Base-by-base conservation (phyloP, 768 basidiomycete species). In the Boletus bicolor region DNA sequence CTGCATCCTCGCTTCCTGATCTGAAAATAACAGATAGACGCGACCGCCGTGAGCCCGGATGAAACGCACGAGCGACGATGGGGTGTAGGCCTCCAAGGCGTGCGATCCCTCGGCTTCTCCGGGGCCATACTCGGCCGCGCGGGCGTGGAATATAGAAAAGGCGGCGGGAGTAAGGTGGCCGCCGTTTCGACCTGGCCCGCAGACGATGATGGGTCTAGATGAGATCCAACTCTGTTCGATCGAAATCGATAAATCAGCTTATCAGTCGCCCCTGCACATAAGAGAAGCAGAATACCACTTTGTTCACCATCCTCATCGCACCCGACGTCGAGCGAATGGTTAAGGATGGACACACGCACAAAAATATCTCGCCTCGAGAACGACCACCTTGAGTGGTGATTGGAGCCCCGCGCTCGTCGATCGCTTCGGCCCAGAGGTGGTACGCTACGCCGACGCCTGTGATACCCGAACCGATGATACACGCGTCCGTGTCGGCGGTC, bases 331-430 rank as follows among this genome's bases (percentile, higher is more conserved):
- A 21, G 21, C 5, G 15, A 10, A 9, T 9, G 19, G 12, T 6
- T 7, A n/a, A 11, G 19, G 7, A 17, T 14, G 50, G 14, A 55
- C 7, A 54, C 44, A 76, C 89, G 73, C 24, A 92, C 93, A 89
- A 69, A 94, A 87, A 64, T 91, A 87, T 62, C 94, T 76, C 5
- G 92, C 94, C 65, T 96, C 93, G 9, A 97, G 69, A 12, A 95
- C 74, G 17, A 85, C 82, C 1, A 86, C 76, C 32, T 73, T 82
- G 43, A 82, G 58, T 17, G 75, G 64, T 41, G 60, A 61, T 34
- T 57, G 52, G 37, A 46, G 24, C 4, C 28, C 9, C 15, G 17
- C n/a, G 41, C 24, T 21, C 7, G 57, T 39, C 21, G 38, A 49
- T 61, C 8, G 62, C 60, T 49, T 76, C 73, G 4, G 83, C 21